Percentiles rank a stretch among this genome's conserved stretches.
These are phyloP conservation scores for Aphanocladium album DNA, from an alignment of 2,329 filamentous ascomycete genomes.

Conservation along the genomic window DNA sequence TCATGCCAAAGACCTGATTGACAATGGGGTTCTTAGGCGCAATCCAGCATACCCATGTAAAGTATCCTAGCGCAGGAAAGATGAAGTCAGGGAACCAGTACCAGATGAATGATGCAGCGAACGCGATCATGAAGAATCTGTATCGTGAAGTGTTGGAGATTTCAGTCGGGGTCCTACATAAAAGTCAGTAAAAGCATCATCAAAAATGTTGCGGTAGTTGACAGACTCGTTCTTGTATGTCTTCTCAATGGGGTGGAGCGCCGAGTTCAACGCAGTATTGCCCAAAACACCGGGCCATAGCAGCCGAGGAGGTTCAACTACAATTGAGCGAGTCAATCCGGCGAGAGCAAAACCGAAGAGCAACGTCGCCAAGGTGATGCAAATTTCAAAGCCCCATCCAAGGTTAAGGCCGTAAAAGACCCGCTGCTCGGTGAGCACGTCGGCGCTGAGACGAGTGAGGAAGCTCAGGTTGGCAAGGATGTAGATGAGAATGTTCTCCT, in stretches of 20 bases:
- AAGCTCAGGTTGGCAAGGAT: conserved; percentile 52
- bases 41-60: conserved; percentile 45
- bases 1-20: conserved; percentile 46
- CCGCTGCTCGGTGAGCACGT: conserved; percentile 30
- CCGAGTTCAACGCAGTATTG: conserved; percentile 40
- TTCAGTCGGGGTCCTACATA: no score
- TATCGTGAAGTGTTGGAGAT: conserved; percentile 29
- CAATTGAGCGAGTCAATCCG: conserved; percentile 38
- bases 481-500: conserved; percentile 50
- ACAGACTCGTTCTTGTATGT: conserved; percentile 19
- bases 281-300: conserved; percentile 50
- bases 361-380: conserved; percentile 44
- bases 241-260: conserved; percentile 35
- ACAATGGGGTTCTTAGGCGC: conserved; percentile 40
- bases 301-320: conserved; percentile 42
- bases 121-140: conserved; percentile 40
- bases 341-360: conserved; percentile 49
- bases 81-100: conserved; percentile 48
- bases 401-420: conserved; percentile 39
- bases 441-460: conserved; percentile 31
- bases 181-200: no score
- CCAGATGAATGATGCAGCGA: conserved; percentile 35
- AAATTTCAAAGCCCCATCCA: conserved; percentile 44
- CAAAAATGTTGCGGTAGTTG: no score
- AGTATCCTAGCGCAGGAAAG: conserved; percentile 39